Conservation (phyloP, 2,329 filamentous ascomycete species). For the Penicillium palitans region DNA sequence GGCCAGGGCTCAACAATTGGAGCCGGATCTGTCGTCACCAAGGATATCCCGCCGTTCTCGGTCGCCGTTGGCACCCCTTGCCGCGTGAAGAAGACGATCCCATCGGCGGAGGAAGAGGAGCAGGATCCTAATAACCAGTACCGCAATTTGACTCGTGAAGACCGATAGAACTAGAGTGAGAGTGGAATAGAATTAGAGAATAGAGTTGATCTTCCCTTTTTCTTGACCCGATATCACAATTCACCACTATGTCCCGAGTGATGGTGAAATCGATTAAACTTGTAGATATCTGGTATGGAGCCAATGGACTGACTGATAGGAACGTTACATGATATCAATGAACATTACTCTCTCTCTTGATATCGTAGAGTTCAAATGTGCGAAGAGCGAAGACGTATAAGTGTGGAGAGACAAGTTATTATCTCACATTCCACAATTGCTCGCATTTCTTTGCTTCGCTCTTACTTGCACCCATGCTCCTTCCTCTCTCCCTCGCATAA, state of each 20-base stretch:
- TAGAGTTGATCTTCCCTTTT: not conserved
- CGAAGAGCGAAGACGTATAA: too few relatives aligned
- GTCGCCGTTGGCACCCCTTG: slow-evolving; percentile 32
- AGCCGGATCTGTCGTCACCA: slow-evolving; percentile 44
- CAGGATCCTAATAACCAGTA: slow-evolving; percentile 28
- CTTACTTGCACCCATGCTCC: too few relatives aligned
- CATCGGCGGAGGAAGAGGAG: slow-evolving; percentile 24
- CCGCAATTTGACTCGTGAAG: slow-evolving; percentile 4
- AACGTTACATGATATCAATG: too few relatives aligned
- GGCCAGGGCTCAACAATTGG: slow-evolving; percentile 46
- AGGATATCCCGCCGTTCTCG: slow-evolving; percentile 35
- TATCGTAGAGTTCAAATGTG: too few relatives aligned
- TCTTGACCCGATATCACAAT: not conserved
- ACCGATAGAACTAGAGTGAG: not conserved
- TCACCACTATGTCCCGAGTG: not conserved
- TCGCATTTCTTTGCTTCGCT: too few relatives aligned
- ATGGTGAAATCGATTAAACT: not conserved
- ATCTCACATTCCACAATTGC: too few relatives aligned
- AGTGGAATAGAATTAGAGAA: too few relatives aligned
- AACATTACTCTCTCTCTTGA: too few relatives aligned
- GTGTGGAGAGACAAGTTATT: too few relatives aligned
- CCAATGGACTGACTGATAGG: not conserved
- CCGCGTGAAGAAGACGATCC: slow-evolving; percentile 21
- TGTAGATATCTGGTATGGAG: too few relatives aligned
- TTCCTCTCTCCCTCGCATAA: too few relatives aligned